Percentiles rank a stretch among this genome's conserved stretches.
These are phyloP conservation scores for Batkoa obscura DNA, from an alignment of 371 early-diverging fungal genomes.

Conservation along the genomic window DNA sequence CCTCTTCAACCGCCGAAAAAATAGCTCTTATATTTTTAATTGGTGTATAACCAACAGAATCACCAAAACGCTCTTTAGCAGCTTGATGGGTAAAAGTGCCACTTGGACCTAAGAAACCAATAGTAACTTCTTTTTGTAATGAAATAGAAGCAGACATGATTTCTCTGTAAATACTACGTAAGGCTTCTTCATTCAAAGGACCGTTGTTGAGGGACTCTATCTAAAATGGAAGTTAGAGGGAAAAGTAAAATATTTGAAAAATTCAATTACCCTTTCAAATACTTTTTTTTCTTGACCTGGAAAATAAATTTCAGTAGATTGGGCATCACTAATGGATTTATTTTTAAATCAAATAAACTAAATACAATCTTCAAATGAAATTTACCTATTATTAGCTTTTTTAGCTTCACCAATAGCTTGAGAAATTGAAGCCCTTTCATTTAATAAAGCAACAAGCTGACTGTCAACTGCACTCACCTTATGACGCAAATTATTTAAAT, in stretches of 20 bases:
- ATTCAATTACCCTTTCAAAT: slow-evolving; percentile 16
- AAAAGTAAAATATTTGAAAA: background rate
- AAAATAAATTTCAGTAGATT: slow-evolving; percentile 16
- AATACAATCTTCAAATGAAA: background rate
- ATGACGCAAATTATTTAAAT: slow-evolving; percentile 17
- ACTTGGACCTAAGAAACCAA: slow-evolving; percentile 81
- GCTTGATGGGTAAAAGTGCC: slow-evolving; percentile 89
- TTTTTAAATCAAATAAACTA: background rate
- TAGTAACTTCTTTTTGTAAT: slow-evolving; percentile 52
- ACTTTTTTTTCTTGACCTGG: slow-evolving; percentile 27
- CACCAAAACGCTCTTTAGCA: slow-evolving; percentile 63
- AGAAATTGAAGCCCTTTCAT: slow-evolving; percentile 69
- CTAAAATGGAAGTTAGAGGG: slow-evolving; percentile 8
- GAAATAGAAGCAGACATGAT: slow-evolving; percentile 84
- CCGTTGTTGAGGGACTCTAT: slow-evolving; percentile 51
- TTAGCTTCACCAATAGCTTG: slow-evolving; percentile 68
- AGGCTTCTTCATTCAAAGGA: slow-evolving; percentile 49
- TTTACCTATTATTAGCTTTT: background rate
- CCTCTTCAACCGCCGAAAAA: slow-evolving; percentile 59
- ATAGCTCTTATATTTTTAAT: slow-evolving; percentile 49
- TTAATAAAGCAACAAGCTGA: slow-evolving; percentile 52
- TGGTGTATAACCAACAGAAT: slow-evolving; percentile 50
- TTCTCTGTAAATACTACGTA: slow-evolving; percentile 74
- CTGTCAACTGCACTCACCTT: slow-evolving; percentile 63
- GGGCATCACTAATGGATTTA: background rate